A percentile compares a stretch with the other conserved stretches of the same genome.
phyloP scores from a whole-genome alignment of 2,329 filamentous ascomycete genomes.

The Arthrobotrys sinensis region DNA sequence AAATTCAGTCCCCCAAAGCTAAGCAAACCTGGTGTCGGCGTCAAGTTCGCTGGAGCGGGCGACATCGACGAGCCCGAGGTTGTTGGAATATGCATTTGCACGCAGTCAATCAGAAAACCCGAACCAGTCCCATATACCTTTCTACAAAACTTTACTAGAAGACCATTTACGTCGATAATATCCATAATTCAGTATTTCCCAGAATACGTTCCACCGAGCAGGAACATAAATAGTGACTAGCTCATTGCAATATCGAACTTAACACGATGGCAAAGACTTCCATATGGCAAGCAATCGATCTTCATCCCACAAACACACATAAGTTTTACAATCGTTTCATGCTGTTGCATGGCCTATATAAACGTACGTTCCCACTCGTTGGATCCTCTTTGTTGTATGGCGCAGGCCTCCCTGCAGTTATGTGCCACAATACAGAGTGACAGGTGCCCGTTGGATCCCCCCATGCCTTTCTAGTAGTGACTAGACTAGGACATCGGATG shows the following conservation, averaged over 20 bases:
- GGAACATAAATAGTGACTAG: too few species aligned
- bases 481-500: not conserved
- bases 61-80: not conserved
- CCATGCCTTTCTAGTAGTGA: too few species aligned
- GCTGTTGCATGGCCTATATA: not conserved
- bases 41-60: not conserved
- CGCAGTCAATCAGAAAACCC: too few species aligned
- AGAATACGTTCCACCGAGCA: too few species aligned
- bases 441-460: not conserved
- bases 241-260: not conserved
- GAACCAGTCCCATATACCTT: not conserved
- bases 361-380: not conserved
- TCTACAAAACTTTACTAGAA: too few species aligned
- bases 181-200: too few species aligned
- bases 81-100: not conserved
- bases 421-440: not conserved
- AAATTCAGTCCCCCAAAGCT: not conserved
- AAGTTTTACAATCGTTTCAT: conserved; percentile 6
- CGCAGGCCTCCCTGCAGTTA: not conserved
- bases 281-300: not conserved
- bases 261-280: conserved; percentile 4
- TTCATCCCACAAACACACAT: not conserved
- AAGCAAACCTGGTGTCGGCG: not conserved
- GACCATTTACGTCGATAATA: too few species aligned
- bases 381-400: not conserved